These are phyloP conservation scores for Turnera subulata DNA, from an alignment of 345 rosid species.

Conservation along the genomic window DNA sequence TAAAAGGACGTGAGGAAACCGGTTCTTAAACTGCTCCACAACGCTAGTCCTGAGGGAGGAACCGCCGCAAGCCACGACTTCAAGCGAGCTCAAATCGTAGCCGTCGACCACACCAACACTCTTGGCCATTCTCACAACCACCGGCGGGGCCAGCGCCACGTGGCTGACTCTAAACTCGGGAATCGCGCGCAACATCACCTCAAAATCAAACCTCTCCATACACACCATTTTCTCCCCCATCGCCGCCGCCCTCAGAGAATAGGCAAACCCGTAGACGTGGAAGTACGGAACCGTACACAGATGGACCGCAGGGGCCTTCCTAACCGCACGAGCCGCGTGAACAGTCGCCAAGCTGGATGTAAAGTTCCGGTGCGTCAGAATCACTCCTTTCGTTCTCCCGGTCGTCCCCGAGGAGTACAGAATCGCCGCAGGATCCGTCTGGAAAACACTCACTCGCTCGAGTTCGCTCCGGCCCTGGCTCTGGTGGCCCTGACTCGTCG, in stretches of 20 bases:
- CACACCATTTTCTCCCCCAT: constrained; percentile 41
- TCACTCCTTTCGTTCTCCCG: constrained; percentile 51
- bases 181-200: constrained; percentile 23
- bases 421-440: constrained; percentile 51
- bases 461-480: background rate
- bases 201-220: constrained; percentile 29
- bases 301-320: constrained; percentile 22
- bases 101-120: constrained; percentile 12
- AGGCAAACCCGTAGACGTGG: constrained; percentile 45
- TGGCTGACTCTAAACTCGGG: constrained; percentile 34
- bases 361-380: constrained; percentile 44
- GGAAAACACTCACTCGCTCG: constrained; percentile 17
- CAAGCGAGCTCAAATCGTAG: constrained; percentile 47
- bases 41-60: constrained; percentile 31
- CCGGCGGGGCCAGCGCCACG: constrained; percentile 48
- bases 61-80: constrained; percentile 44
- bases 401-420: constrained; percentile 67
- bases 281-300: constrained; percentile 50
- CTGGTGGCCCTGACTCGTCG: too few relatives aligned
- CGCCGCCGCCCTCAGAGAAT: constrained; percentile 27
- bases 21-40: constrained; percentile 24
- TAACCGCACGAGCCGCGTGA: constrained; percentile 20
- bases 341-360: constrained; percentile 22
- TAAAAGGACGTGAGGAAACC: constrained; percentile 35
- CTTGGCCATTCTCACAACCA: constrained; percentile 35